Percentiles rank a stretch among this genome's conserved stretches.
phyloP scores from a whole-genome alignment of 1,284 basidiomycete species.

The Macrocybe sp. region DNA sequence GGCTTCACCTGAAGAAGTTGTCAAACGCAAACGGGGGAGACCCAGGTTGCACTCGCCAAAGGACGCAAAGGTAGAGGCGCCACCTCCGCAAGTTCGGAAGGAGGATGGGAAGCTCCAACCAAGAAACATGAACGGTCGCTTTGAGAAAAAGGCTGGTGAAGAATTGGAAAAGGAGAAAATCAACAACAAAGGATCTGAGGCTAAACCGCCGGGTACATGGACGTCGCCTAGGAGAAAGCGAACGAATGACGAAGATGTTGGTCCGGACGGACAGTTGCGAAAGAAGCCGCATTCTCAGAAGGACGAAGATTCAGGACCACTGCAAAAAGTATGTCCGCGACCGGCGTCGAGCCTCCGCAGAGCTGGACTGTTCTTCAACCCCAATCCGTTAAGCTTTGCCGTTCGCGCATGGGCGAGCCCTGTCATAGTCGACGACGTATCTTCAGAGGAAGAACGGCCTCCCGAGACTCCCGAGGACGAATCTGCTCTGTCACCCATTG shows the following conservation, averaged over 20 bases:
- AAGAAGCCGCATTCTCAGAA: conserved; percentile 24
- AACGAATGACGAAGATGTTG: conserved; percentile 26
- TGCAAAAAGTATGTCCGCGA: conserved; percentile 32
- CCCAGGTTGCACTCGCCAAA: conserved; percentile 28
- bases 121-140: conserved; percentile 44
- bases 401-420: conserved; percentile 40
- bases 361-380: conserved; percentile 37
- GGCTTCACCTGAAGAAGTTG: conserved; percentile 6
- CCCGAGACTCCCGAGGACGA: conserved; percentile 49
- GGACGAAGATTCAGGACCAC: conserved; percentile 18
- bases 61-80: conserved; percentile 10
- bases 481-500: conserved; percentile 17
- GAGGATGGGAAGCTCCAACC: conserved; percentile 25
- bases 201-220: conserved; percentile 14
- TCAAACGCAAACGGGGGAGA: conserved; percentile 32
- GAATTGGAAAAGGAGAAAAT: conserved; percentile 32
- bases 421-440: conserved; percentile 33
- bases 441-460: conserved; percentile 38
- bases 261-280: conserved; percentile 25
- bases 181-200: conserved; percentile 23
- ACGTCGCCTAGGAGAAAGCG: conserved; percentile 33
- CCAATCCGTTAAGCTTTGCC: conserved; percentile 42
- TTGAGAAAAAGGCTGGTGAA: conserved; percentile 29
- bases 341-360: conserved; percentile 31
- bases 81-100: conserved; percentile 8